Evolutionary conservation across 495 filamentous ascomycete genomes (phyloP).

Genomic region (Trichoderma asperelloides): DNA sequence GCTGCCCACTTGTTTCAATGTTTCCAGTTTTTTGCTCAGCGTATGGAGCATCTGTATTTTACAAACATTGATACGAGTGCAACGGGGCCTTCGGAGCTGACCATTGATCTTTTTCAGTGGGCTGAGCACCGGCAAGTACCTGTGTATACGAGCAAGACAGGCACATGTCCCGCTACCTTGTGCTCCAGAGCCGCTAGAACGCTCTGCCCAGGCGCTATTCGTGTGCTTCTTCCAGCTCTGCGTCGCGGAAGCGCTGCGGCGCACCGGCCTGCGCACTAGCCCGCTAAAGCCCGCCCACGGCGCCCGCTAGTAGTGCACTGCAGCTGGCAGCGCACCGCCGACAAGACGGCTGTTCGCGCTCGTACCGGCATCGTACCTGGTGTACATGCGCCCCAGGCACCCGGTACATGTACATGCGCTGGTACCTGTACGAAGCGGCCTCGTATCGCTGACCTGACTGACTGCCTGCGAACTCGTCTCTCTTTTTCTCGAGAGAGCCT

Average conservation of each 20-base stretch:
- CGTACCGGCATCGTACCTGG: not conserved
- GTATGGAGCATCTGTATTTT: too few relatives aligned
- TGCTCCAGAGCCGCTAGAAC: not conserved
- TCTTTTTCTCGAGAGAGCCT: not conserved
- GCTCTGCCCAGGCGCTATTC: too few relatives aligned
- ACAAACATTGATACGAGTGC: too few relatives aligned
- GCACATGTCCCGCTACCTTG: not conserved
- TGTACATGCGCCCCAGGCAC: not conserved
- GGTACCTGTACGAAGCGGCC: not conserved
- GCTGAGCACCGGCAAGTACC: not conserved
- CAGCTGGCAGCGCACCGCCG: not conserved
- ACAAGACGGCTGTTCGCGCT: not conserved
- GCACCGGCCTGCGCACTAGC: not conserved
- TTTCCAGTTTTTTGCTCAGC: not conserved
- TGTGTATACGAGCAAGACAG: too few relatives aligned
- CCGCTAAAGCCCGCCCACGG: conserved; percentile 5
- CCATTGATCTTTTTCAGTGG: not conserved
- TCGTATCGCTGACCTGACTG: not conserved
- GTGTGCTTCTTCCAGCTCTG: not conserved
- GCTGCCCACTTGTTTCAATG: not conserved
- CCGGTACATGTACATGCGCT: not conserved
- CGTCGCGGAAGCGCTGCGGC: conserved; percentile 1
- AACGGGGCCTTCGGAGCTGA: not conserved
- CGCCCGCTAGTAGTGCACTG: not conserved
- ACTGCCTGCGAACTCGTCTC: not conserved